These are phyloP conservation scores for Coccinonectria pachysandricola DNA, from an alignment of 2,329 filamentous ascomycete genomes.

Conservation along the genomic window DNA sequence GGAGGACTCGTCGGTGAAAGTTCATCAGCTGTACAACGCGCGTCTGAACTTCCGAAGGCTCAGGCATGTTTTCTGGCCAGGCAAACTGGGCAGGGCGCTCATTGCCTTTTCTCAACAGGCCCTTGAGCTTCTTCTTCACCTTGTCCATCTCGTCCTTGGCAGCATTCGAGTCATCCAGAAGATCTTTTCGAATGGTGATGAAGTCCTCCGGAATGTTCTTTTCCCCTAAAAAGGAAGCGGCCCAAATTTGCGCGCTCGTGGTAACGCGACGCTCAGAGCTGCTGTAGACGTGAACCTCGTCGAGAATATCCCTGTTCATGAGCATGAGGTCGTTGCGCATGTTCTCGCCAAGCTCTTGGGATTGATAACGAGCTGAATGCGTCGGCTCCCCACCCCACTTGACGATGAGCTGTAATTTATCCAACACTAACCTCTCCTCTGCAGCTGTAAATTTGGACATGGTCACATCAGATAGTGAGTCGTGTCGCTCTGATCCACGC, in stretches of 20 bases:
- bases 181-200: conserved; percentile 84
- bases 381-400: conserved; percentile 99
- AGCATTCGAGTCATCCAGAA: conserved; percentile 94
- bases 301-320: conserved; percentile 83
- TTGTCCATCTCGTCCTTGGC: conserved; percentile 99
- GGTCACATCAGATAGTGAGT: conserved; percentile 81
- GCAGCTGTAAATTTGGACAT: conserved; percentile 89
- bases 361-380: conserved; percentile 91
- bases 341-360: conserved; percentile 87
- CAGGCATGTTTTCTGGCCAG: conserved; percentile 93
- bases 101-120: conserved; percentile 80
- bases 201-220: conserved; percentile 78
- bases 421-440: conserved; percentile 84
- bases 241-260: conserved; percentile 94
- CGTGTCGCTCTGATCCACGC: conserved; percentile 51
- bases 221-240: conserved; percentile 75
- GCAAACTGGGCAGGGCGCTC: conserved; percentile 91
- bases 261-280: conserved; percentile 92
- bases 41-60: conserved; percentile 85
- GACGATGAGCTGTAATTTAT: conserved; percentile 94
- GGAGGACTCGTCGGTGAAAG: conserved; percentile 91
- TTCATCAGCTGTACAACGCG: conserved; percentile 95
- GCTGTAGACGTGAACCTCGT: conserved; percentile 90
- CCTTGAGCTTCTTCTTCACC: conserved; percentile 98
- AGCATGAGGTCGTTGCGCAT: conserved; percentile 92